Evolutionary conservation across 495 filamentous ascomycete genomes (phyloP).

Genomic region (Penicillium psychrofluorescens): DNA sequence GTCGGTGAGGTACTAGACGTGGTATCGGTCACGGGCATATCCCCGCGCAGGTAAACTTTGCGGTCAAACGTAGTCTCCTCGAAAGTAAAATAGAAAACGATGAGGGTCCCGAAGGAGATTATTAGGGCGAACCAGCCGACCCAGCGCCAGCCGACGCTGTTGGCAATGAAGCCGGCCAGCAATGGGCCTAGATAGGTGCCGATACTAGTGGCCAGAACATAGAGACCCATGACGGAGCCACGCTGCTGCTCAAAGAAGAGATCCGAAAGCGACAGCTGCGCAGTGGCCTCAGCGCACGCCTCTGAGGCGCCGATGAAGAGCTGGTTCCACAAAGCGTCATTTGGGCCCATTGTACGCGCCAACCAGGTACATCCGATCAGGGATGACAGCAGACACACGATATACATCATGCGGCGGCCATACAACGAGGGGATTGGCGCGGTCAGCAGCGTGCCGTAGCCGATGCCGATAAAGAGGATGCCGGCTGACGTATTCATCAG

Average conservation of each 20-base stretch:
- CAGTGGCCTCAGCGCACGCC: slow-evolving; percentile 20
- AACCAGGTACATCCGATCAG: slow-evolving; percentile 19
- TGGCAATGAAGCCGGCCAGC: slow-evolving; percentile 19
- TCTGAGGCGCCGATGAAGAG: slow-evolving; percentile 22
- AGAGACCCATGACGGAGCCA: slow-evolving; percentile 16
- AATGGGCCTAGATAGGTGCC: slow-evolving; percentile 26
- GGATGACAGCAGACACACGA: slow-evolving; percentile 16
- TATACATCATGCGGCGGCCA: slow-evolving; percentile 16
- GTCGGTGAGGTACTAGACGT: not conserved
- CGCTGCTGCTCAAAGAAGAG: slow-evolving; percentile 20
- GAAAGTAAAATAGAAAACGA: slow-evolving; percentile 16
- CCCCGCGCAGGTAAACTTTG: slow-evolving; percentile 4
- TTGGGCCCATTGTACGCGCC: slow-evolving; percentile 5
- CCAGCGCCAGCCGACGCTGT: slow-evolving; percentile 22
- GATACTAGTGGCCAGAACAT: slow-evolving; percentile 21
- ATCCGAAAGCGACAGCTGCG: slow-evolving; percentile 20
- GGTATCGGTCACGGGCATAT: not conserved
- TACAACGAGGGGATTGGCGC: slow-evolving; percentile 17
- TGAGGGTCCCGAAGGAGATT: slow-evolving; percentile 13
- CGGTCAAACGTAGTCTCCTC: slow-evolving; percentile 24
- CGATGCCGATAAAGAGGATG: slow-evolving; percentile 19
- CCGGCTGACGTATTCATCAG: slow-evolving; percentile 18
- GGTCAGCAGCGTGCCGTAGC: slow-evolving; percentile 14
- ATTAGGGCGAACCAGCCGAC: slow-evolving; percentile 24
- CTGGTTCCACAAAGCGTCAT: slow-evolving; percentile 20